Base-by-base conservation (phyloP, 2,329 filamentous ascomycete genomes). In the Exophiala alcalophila region DNA sequence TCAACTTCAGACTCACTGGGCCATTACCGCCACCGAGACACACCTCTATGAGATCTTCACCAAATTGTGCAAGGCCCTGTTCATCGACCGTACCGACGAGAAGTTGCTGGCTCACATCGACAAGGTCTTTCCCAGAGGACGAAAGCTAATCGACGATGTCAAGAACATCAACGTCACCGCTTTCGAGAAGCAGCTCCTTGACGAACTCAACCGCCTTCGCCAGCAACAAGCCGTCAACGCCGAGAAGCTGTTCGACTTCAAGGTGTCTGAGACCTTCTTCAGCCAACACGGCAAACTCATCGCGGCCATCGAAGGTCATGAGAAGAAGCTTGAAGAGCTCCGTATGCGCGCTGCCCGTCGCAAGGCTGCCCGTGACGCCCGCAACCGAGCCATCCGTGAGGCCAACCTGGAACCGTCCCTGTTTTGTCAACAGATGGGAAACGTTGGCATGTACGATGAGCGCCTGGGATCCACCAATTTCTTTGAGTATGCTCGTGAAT, bases 391-490 rank as follows among this genome's bases (percentile, higher is more conserved):
- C 15, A 37, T 41, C 14, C 34, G 25, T 10, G 34, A 24, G 15
- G 25, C 30, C 15, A 52, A 48, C 21, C n/a, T n/a, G n/a, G n/a
- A n/a, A n/a, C n/a, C 11, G 4, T 28, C 23, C 15, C 24, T n/a
- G 3, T 9, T 38, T 23, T n/a, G 8, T 14, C 33, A 42, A 23
- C 49, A 52, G 32, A 48, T 52, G 38, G 49, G 49, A 19, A 52
- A 32, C 30, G 28, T n/a, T 8, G 42, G 45, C 24, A 29, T 36
- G 29, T n/a, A n/a, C n/a, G n/a, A n/a, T n/a, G n/a, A n/a, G n/a
- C n/a, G n/a, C n/a, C n/a, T n/a, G n/a, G n/a, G n/a, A n/a, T n/a
- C n/a, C n/a, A n/a, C n/a, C n/a, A n/a, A n/a, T n/a, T n/a, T 49
- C 14, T 12, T 34, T 15, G 39, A 49, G 4, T 52, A 40, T 18